These are phyloP conservation scores for Candida oleophila DNA, from an alignment of 805 yeast species.

Conservation along the genomic window DNA sequence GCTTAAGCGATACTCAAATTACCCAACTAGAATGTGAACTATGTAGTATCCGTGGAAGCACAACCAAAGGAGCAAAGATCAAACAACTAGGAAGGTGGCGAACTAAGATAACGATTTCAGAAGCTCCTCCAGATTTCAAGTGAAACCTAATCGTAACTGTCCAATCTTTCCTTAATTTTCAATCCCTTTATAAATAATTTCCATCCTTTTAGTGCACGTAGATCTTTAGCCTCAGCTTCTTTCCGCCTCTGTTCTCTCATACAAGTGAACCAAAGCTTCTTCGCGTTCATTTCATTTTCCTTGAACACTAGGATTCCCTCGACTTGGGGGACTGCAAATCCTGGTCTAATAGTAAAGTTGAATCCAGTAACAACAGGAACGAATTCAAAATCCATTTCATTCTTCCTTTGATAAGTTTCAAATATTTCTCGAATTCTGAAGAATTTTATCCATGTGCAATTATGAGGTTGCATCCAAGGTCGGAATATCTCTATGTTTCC, in stretches of 20 bases:
- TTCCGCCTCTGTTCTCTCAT: slow-evolving; percentile 12
- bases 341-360: slow-evolving; percentile 19
- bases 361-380: slow-evolving; percentile 34
- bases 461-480: slow-evolving; percentile 28
- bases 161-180: slow-evolving; percentile 15
- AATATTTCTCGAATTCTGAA: slow-evolving; percentile 20
- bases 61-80: slow-evolving; percentile 25
- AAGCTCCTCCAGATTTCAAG: slow-evolving; percentile 35
- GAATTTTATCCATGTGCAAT: slow-evolving; percentile 27
- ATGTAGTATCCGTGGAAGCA: slow-evolving; percentile 18
- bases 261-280: slow-evolving; percentile 25
- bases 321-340: slow-evolving; percentile 25
- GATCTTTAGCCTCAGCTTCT: slow-evolving; percentile 2
- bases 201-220: slow-evolving; percentile 14
- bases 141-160: slow-evolving; percentile 9
- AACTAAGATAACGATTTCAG: slow-evolving; percentile 18
- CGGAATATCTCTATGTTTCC: slow-evolving; percentile 32
- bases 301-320: slow-evolving; percentile 26
- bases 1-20: slow-evolving; percentile 24
- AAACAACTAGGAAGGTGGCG: slow-evolving; percentile 10
- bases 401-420: slow-evolving; percentile 9
- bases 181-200: slow-evolving; percentile 11
- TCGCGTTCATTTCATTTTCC: slow-evolving; percentile 13
- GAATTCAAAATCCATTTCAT: slow-evolving; percentile 14
- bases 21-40: slow-evolving; percentile 14